Evolutionary conservation across 1,284 basidiomycete species (phyloP).

Genomic region (Tylopilus orsonianus): DNA sequence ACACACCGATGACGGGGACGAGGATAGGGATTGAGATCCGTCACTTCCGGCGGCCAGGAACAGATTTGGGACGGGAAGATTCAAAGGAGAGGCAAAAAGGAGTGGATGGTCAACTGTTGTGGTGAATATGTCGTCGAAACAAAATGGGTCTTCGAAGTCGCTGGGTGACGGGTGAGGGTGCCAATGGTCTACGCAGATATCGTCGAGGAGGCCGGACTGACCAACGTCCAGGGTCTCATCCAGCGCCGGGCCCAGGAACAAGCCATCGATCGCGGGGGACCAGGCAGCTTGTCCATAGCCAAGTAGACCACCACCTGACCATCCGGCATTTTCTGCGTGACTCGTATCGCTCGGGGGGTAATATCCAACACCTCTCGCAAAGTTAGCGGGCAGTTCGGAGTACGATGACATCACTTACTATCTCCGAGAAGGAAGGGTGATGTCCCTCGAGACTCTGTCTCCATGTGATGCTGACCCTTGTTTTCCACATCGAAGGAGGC

Average conservation of each 20-base stretch:
- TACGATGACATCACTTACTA: conserved; percentile 15
- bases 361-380: conserved; percentile 14
- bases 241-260: conserved; percentile 1
- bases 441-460: conserved; percentile 11
- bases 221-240: conserved; percentile 8
- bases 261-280: background rate
- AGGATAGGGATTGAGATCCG: conserved; percentile 22
- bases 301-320: conserved; percentile 6
- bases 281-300: conserved; percentile 9
- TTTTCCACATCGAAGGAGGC: conserved; percentile 3
- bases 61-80: conserved; percentile 12
- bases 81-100: conserved; percentile 9
- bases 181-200: too few species aligned
- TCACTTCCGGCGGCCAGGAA: conserved; percentile 20
- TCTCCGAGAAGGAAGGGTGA: conserved; percentile 7
- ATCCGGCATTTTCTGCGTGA: conserved; percentile 4
- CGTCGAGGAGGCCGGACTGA: background rate
- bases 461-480: background rate
- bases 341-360: background rate
- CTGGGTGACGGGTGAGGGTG: conserved; percentile 1
- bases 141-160: conserved; percentile 6
- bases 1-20: conserved; percentile 31
- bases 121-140: conserved; percentile 8
- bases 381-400: conserved; percentile 10
- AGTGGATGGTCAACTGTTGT: conserved; percentile 10